Base-by-base conservation (phyloP, 192 early-diverging fungal genomes). In the Linnemannia elongata region DNA sequence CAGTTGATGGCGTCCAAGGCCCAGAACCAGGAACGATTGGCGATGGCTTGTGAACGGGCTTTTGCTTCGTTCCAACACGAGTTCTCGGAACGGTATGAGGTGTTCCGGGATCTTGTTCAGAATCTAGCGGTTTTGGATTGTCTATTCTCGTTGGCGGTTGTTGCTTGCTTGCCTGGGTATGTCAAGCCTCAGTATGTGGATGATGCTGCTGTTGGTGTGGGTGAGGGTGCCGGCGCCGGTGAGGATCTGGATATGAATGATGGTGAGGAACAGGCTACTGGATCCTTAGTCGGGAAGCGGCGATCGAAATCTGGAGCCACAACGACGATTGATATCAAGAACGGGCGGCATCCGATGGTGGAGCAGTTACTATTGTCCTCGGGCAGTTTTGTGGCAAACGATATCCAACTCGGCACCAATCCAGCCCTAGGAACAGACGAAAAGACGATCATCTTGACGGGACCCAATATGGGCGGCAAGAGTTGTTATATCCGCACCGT, bases 391-490 rank as follows among this genome's bases (percentile, higher is more conserved):
- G 93, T 95, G 6, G 79, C 93, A 0, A 96, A 96, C 84, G 91
- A 94, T 73, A 84, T 95, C 18, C 47, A 82, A 13, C 90, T 89
- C 66, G 87, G 89, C 18, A 87, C 72, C 42, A 35, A 81, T 22
- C 6, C 68, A 2, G 12, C 44, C 2, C 68, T 54, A 52, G 74
- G 47, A 0, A 87, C 74, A 10, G 77, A 71, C 0, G 55, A 81
- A 35, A 82, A 89, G 47, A 78, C 89, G 8, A 78, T 92, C 83
- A 83, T 91, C 18, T 77, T 95, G 10, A 93, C 91, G 0, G 92
- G 95, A 44, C 96, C 96, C 18, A 97, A 97, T 78, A 96, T 97
- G 96, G 95, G 95, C 5, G 96, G 96, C 41, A 91, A 92, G 80
- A 90, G 90, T 76, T 95, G 94, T 15, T 94, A 94, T 78, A 91